A percentile compares a stretch with the other conserved stretches of the same genome.
These are phyloP conservation scores for Phytopythium boreale DNA, from an alignment of 352 stramenopile species.

Conservation along the genomic window DNA sequence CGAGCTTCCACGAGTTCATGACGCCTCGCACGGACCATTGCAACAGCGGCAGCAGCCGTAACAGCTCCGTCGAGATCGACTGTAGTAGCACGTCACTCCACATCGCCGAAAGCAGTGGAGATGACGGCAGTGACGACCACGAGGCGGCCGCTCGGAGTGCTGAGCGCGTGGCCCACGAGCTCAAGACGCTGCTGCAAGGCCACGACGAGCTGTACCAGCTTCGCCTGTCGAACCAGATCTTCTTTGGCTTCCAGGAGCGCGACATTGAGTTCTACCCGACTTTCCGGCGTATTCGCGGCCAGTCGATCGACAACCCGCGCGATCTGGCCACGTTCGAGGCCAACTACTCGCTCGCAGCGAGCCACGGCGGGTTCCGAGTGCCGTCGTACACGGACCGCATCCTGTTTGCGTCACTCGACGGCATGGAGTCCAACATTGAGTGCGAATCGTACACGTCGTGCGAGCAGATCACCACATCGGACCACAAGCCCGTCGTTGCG, in stretches of 20 bases:
- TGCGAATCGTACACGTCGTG: constrained; percentile 79
- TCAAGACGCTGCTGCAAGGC: constrained; percentile 44
- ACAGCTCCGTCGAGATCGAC: constrained; percentile 5
- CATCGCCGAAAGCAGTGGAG: background rate
- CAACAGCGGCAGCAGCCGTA: constrained; percentile 17
- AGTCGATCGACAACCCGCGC: constrained; percentile 28
- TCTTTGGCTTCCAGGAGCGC: constrained; percentile 74
- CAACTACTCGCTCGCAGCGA: constrained; percentile 68
- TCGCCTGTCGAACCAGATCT: constrained; percentile 65
- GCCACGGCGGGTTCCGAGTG: constrained; percentile 61
- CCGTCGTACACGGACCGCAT: constrained; percentile 90
- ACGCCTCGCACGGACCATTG: constrained; percentile 39
- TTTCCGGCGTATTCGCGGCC: constrained; percentile 67
- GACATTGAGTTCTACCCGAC: constrained; percentile 74
- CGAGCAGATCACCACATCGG: constrained; percentile 65
- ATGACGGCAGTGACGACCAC: constrained; percentile 3
- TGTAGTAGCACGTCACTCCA: background rate
- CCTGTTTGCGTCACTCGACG: constrained; percentile 73
- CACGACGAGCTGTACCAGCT: constrained; percentile 74
- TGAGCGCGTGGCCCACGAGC: constrained; percentile 2
- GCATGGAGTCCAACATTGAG: constrained; percentile 43
- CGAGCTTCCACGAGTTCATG: constrained; percentile 42
- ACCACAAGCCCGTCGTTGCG: constrained; percentile 82
- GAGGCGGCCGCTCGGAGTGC: constrained; percentile 1
- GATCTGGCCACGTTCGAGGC: constrained; percentile 30